Evolutionary conservation across 176 grass and related monocot genomes (phyloP).

Genomic region (Aegilops sharonensis): DNA sequence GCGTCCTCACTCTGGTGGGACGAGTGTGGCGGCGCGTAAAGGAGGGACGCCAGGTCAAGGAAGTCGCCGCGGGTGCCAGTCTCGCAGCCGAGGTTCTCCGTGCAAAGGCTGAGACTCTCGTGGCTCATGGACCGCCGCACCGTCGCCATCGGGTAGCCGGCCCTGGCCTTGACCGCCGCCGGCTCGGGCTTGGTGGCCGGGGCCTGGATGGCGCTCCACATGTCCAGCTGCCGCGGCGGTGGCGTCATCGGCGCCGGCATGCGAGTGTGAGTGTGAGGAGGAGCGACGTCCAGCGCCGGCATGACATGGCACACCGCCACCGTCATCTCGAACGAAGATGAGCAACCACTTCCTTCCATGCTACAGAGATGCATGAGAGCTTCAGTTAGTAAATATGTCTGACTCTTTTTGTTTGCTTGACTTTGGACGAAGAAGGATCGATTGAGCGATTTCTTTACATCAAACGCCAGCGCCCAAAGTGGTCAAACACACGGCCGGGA

Average conservation of each 20-base stretch:
- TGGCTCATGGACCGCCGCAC: slow-evolving; percentile 46
- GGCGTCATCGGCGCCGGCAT: neutral
- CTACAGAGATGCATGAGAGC: no score
- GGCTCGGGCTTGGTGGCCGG: neutral
- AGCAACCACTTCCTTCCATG: no score
- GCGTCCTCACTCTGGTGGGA: no score
- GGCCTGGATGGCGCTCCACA: slow-evolving; percentile 46
- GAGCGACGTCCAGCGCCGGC: neutral
- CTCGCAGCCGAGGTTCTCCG: slow-evolving; percentile 73
- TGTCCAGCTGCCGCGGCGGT: slow-evolving; percentile 19
- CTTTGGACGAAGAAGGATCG: no score
- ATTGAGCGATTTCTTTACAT: no score
- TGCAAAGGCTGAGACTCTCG: slow-evolving; percentile 62
- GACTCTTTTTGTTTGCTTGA: no score
- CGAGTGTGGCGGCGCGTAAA: neutral
- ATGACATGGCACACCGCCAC: slow-evolving; percentile 21
- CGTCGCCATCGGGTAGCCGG: slow-evolving; percentile 33
- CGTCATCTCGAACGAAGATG: slow-evolving; percentile 20
- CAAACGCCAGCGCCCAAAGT: no score
- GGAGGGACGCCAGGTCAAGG: neutral
- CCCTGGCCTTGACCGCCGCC: neutral
- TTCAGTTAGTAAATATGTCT: no score
- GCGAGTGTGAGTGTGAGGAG: neutral
- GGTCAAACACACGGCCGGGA: no score
- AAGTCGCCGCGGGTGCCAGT: slow-evolving; percentile 41